Evolutionary conservation across 2,329 filamentous ascomycete species (phyloP).

Genomic region (Geoglossum cookeanum): DNA sequence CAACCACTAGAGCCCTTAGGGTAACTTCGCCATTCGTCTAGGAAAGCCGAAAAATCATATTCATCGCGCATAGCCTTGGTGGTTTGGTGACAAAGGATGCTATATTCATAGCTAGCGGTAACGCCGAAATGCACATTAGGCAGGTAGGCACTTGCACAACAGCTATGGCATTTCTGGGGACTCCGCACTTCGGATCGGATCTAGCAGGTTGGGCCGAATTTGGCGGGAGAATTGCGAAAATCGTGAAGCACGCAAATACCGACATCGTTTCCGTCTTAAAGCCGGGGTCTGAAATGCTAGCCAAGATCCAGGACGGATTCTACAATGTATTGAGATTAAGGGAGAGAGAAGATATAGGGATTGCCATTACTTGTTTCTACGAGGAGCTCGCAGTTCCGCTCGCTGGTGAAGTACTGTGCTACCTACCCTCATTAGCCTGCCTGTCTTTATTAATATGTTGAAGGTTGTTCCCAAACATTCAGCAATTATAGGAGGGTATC

Average conservation of each 20-base stretch:
- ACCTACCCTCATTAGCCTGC: background rate
- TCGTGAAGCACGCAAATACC: background rate
- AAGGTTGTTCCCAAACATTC: constrained; percentile 4
- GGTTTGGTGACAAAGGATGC: constrained; percentile 52
- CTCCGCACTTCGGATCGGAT: constrained; percentile 52
- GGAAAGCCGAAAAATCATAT: constrained; percentile 34
- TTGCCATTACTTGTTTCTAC: constrained; percentile 5
- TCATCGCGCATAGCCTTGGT: constrained; percentile 55
- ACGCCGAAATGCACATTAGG: constrained; percentile 42
- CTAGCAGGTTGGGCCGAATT: constrained; percentile 42
- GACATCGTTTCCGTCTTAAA: constrained; percentile 1
- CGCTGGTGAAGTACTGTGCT: background rate
- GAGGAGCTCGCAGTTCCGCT: constrained; percentile 2
- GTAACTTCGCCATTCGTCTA: background rate
- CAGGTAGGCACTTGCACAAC: constrained; percentile 58
- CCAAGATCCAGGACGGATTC: constrained; percentile 3
- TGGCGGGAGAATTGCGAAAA: background rate
- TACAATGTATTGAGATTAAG: constrained; percentile 1
- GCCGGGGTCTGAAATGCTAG: constrained; percentile 3
- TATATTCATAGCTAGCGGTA: constrained; percentile 39
- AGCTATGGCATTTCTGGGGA: constrained; percentile 58
- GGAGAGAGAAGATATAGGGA: background rate
- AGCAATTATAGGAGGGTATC: constrained; percentile 1
- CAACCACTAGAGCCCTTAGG: background rate
- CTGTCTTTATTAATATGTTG: background rate